Base-by-base conservation (phyloP, 371 early-diverging fungal species). In the Rhizopus arrhizus region DNA sequence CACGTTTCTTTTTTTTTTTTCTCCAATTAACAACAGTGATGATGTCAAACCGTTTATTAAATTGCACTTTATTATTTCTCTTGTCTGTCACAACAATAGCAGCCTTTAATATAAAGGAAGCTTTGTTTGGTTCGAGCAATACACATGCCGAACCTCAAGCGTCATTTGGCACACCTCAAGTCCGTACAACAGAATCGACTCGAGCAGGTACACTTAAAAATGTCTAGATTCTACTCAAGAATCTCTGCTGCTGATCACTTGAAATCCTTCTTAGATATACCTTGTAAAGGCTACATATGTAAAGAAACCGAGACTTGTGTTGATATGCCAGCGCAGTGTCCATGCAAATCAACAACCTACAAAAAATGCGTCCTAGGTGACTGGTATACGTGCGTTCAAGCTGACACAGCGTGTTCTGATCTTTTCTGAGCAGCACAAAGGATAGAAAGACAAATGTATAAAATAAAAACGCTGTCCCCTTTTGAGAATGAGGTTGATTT, bases 331-430 rank as follows among this genome's bases (percentile, higher is more conserved):
- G 16, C 49, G 7, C 31, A 57, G 7, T 62, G 63, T 32, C 57
- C 63, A 5, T 62, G 63, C 31, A 49, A 34, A 34, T 31, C 22
- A 5, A 33, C 36, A 28, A 40, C 43, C 5, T 35, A 35, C 4
- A 47, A 56, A 43, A 62, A 62, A 32, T 62, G 63, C 35, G 12
- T 4, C 12, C 16, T 51, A 11, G 57, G 57, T 11, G 57, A 62
- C 34, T 62, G 63, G 63, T 62, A 62, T 52, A 34, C 35, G 40
- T 62, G 63, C n/a, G 34, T 62, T 42, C 33, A 57, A 32, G 42
- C 51, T 36, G 58, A 62, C 29, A 42, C 51, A 38, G 12, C 41
- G 8, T 62, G 63, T 43, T 13, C 8, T 7, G 12, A 40, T 22
- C 22, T 22, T 22, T 22, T 2, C 22, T 22, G 5, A 58, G 36